Percentiles rank a stretch among this genome's conserved stretches.
phyloP scores from a whole-genome alignment of 2,329 filamentous ascomycete species.

The Sordariomycetes sp. region DNA sequence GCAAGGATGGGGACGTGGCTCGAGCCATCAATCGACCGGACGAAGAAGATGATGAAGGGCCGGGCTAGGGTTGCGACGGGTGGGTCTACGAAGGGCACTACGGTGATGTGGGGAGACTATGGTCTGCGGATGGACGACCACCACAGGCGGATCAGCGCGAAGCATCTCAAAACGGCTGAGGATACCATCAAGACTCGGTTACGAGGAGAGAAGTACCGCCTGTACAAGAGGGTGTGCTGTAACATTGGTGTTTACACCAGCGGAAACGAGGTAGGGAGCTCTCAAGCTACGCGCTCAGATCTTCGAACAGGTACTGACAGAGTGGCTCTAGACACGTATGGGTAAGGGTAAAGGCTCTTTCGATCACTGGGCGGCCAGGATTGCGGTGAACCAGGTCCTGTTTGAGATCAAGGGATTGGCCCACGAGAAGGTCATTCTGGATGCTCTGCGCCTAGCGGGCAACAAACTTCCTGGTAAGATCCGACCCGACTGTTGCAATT shows the following conservation, averaged over 20 bases:
- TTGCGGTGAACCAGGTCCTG: slow-evolving; percentile 82
- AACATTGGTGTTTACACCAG: slow-evolving; percentile 93
- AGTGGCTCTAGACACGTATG: slow-evolving; percentile 65
- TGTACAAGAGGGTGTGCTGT: slow-evolving; percentile 85
- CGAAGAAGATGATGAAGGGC: slow-evolving; percentile 86
- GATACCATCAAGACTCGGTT: slow-evolving; percentile 85
- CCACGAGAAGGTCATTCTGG: slow-evolving; percentile 88
- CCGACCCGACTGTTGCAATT: not conserved
- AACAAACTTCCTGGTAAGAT: slow-evolving; percentile 82
- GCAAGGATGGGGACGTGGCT: slow-evolving; percentile 62
- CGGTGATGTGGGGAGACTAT: slow-evolving; percentile 92
- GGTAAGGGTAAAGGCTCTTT: slow-evolving; percentile 97
- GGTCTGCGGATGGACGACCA: slow-evolving; percentile 90
- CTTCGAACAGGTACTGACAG: slow-evolving; percentile 6
- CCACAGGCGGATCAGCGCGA: slow-evolving; percentile 78
- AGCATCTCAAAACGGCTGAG: slow-evolving; percentile 80
- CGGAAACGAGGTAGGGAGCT: slow-evolving; percentile 66
- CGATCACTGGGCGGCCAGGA: slow-evolving; percentile 87
- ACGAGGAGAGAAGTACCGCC: slow-evolving; percentile 79
- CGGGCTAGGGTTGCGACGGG: slow-evolving; percentile 80
- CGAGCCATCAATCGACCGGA: slow-evolving; percentile 62
- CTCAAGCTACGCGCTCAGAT: not conserved
- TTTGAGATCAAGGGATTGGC: slow-evolving; percentile 87
- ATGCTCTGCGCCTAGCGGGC: slow-evolving; percentile 87
- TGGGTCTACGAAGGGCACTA: slow-evolving; percentile 85